These are phyloP conservation scores for Penicillium chermesinum DNA, from an alignment of 495 filamentous ascomycete genomes.

Conservation along the genomic window DNA sequence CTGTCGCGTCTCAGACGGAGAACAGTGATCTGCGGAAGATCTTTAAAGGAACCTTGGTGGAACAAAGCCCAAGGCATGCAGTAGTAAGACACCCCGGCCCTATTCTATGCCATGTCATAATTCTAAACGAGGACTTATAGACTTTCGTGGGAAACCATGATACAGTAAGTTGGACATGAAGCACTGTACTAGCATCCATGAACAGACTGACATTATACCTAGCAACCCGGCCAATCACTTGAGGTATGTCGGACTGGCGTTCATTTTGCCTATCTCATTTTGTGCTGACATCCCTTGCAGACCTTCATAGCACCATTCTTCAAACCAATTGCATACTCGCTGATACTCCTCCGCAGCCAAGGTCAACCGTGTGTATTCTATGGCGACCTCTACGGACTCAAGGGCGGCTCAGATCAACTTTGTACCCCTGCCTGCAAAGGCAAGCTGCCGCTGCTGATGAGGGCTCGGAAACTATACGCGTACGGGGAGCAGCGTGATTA, in stretches of 20 bases:
- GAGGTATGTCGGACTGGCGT: slow-evolving; percentile 31
- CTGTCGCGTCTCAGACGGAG: slow-evolving; percentile 45
- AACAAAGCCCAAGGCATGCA: slow-evolving; percentile 52
- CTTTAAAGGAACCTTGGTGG: slow-evolving; percentile 56
- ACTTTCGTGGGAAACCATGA: slow-evolving; percentile 45
- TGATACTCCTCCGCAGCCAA: slow-evolving; percentile 62
- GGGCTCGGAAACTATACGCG: slow-evolving; percentile 63
- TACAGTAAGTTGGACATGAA: slow-evolving; percentile 38
- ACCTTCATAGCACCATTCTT: slow-evolving; percentile 51
- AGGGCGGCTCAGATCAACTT: slow-evolving; percentile 34
- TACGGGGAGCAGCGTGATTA: slow-evolving; percentile 67
- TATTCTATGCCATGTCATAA: neutral
- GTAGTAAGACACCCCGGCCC: slow-evolving; percentile 42
- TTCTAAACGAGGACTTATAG: slow-evolving; percentile 19
- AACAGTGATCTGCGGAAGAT: slow-evolving; percentile 58
- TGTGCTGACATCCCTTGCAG: slow-evolving; percentile 11
- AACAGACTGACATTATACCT: slow-evolving; percentile 2
- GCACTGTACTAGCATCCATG: too few relatives aligned
- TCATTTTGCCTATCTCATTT: neutral
- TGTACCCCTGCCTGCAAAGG: slow-evolving; percentile 52
- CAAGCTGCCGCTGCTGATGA: slow-evolving; percentile 53
- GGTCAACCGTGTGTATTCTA: slow-evolving; percentile 73
- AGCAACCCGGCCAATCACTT: slow-evolving; percentile 59
- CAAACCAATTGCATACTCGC: slow-evolving; percentile 55
- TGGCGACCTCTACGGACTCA: slow-evolving; percentile 67